Evolutionary conservation across 352 stramenopile species (phyloP), one percentile per base, ranked within the genome.

Genomic region (Plasmopara viticola): DNA sequence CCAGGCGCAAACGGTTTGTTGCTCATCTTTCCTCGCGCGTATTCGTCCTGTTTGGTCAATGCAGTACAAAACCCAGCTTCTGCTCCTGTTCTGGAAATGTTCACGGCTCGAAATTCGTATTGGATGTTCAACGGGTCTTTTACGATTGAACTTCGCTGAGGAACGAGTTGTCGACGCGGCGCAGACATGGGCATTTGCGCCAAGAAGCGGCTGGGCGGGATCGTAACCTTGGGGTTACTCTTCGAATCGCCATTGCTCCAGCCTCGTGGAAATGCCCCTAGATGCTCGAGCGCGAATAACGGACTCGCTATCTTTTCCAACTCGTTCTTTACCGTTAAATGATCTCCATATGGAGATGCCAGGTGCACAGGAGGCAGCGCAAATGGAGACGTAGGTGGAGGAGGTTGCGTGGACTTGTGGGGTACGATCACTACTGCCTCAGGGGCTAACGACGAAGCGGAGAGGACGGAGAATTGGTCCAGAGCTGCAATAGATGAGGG

Each of bases 11-110:
- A 89, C 9, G 78, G 80, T 43, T 78, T 80, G 58, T 91, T 91
- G 43, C 71, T 86, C 58, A 86, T 87, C 58, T 79, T 87, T 28
- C 84, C 80, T 44, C 81, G 68, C 18, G 76, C 79, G 51, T 94
- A 90, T 53, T 90, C 78, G 66, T 89, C 72, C 62, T 90, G 77
- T 40, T 85, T 86, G 40, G 68, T 83, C 46, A 87, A 60, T 7
- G 76, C 76, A 49, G 73, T 84, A 13, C 72, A 76, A 49, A 90
- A 86, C 25, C 68, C 74, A 46, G 81, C 58, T 34, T 79, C 52
- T 10, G 68, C 61, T 31, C 65, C 59, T 0, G 62, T 61, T 40
- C 58, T 62, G 18, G 62, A 53, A 29, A 45, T 50, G n/a, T 69
- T 58, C 37, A 84, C 56, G 1, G 58, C 38, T 8, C 73, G 73